Base-by-base conservation (phyloP, 495 filamentous ascomycete genomes). In the Aspergillus carlsbadensis region DNA sequence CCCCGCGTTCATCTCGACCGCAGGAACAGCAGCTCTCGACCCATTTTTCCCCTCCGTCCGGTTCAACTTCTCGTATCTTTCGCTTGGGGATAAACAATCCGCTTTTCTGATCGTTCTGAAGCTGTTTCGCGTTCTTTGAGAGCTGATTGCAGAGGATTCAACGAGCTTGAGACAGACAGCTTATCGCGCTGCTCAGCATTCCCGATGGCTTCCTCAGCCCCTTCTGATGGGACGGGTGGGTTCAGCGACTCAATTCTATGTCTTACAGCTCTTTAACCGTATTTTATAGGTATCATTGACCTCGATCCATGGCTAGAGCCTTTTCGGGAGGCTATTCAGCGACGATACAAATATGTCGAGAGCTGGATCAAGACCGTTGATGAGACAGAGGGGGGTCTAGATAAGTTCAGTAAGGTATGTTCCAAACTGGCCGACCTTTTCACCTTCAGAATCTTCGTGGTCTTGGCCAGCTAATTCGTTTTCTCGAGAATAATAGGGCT, bases 271-370 rank as follows among this genome's bases (percentile, higher is more conserved):
- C 22, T 29, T 49, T 58, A 45, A 64, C 7, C 3, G 51, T 18
- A 31, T 11, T 34, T 33, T 18, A 21, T 51, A 95, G 94, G 94
- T 64, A 90, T 97, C 45, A 67, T 96, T 54, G 70, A 87, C 68
- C 81, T 98, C 45, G 94, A 98, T 65, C 91, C 94, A 17, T 98
- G 86, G 83, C 86, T 98, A 54, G 82, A 82, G 14, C 93, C 95
- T 8, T 96, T 93, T 80, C 80, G 84, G 63, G 87, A 89, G 29
- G 78, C 86, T 39, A 75, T 98, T 54, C 86, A 86, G 62, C 80
- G 81, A 52, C 82, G 94, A 71, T 96, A 85, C 73, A 72, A 78
- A 57, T 87, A 90, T 62, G 89, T 92, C n/a, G 82, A 96, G 64
- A 74, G 85, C 51, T 98, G 94, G 94, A 87, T 96, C 64, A 83